Evolutionary conservation across 2,329 filamentous ascomycete genomes (phyloP).

Genomic region (Fusarium mangiferae): DNA sequence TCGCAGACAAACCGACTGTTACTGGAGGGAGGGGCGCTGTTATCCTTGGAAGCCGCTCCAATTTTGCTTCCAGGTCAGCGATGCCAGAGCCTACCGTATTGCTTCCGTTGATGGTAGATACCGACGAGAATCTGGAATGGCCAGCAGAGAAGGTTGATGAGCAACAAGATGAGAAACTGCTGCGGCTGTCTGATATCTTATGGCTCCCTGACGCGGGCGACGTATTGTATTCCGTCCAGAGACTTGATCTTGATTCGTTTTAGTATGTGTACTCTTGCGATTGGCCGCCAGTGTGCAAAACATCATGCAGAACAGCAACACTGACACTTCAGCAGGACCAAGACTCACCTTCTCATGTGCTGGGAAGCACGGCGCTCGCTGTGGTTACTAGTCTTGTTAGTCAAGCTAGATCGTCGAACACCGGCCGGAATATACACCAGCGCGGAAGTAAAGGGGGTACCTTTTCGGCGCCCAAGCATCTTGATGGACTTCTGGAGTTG

Average conservation of each 20-base stretch:
- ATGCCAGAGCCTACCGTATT: conserved; percentile 49
- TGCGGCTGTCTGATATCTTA: conserved; percentile 59
- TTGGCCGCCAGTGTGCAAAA: neutral
- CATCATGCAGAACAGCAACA: neutral
- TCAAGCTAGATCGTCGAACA: neutral
- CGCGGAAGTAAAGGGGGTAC: conserved; percentile 9
- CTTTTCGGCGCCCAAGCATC: conserved; percentile 36
- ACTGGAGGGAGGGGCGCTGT: conserved; percentile 21
- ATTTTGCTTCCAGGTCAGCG: conserved; percentile 53
- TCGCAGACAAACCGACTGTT: conserved; percentile 14
- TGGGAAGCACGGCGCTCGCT: conserved; percentile 32
- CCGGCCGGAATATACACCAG: neutral
- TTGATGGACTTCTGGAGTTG: conserved; percentile 34
- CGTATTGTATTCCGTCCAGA: conserved; percentile 36
- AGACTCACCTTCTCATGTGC: conserved; percentile 36
- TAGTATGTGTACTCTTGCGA: neutral
- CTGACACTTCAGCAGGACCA: neutral
- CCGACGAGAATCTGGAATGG: conserved; percentile 65
- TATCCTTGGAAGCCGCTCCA: conserved; percentile 43
- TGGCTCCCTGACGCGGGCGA: conserved; percentile 36
- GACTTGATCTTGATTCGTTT: conserved; percentile 33
- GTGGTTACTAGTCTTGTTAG: conserved; percentile 21
- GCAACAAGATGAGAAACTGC: conserved; percentile 62
- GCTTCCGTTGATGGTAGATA: conserved; percentile 60
- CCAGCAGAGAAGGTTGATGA: conserved; percentile 58